phyloP scores from a whole-genome alignment of 192 early-diverging fungal species.

The Oehlia diaphana region DNA sequence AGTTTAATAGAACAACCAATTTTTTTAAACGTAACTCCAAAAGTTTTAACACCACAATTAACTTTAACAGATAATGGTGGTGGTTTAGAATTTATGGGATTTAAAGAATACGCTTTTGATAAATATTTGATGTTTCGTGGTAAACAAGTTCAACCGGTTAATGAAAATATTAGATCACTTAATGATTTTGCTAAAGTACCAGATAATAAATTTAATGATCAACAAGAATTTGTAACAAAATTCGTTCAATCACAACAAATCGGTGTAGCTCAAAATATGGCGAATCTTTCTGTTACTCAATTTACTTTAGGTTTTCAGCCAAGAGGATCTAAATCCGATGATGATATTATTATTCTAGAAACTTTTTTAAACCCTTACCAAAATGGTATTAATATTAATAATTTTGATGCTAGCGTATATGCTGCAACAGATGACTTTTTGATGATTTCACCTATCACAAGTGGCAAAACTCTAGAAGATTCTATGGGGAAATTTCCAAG shows the following conservation, averaged over 20 bases:
- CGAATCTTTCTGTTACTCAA: background rate
- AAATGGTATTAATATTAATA: conserved; percentile 34
- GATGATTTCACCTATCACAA: conserved; percentile 26
- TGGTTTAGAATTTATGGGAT: background rate
- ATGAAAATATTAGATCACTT: background rate
- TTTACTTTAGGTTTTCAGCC: conserved; percentile 18
- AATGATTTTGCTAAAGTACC: background rate
- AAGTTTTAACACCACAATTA: background rate
- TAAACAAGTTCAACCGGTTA: background rate
- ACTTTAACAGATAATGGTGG: background rate
- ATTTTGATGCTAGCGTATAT: conserved; percentile 38
- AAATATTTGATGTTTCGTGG: conserved; percentile 28
- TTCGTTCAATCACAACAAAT: conserved; percentile 11
- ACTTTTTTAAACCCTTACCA: conserved; percentile 39
- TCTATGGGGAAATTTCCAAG: background rate
- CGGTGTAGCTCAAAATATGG: background rate
- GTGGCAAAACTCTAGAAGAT: background rate
- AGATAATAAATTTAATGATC: background rate
- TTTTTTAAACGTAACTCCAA: background rate
- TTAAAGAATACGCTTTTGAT: conserved; percentile 35
- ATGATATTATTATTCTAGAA: conserved; percentile 30
- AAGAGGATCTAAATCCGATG: background rate
- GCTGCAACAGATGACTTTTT: conserved; percentile 34
- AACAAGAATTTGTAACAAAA: background rate
- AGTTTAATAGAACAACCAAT: background rate